Evolutionary conservation across 2,329 filamentous ascomycete species (phyloP), one percentile per base, ranked within the genome.

Genomic region (Paecilomyces niveus): DNA sequence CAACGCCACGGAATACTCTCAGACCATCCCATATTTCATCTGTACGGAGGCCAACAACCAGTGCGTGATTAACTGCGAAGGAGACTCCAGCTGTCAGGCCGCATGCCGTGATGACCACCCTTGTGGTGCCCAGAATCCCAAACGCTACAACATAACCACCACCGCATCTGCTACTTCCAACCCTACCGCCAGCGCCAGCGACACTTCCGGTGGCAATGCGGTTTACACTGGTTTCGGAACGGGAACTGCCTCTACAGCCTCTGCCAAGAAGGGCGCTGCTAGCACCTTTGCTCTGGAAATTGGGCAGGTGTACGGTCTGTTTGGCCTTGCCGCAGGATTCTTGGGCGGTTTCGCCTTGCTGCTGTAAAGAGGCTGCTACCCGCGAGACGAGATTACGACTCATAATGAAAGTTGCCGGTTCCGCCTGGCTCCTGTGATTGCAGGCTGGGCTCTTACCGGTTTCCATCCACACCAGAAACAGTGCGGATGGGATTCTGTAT

Each of bases 21-120:
- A 83, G 65, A 87, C 85, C 13, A 77, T 87, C 55, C 83, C 85
- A 18, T 87, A 82, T 76, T 86, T 78, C 73, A 77, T 83, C 70
- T 87, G 85, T 75, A 80, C 78, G 9, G 77, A 84, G 62, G 77
- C 75, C 72, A 82, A 81, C 69, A 82, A 77, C 67, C 75, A 84
- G 62, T 85, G 83, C 64, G 82, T 84, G 24, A 65, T 62, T 11
- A 73, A 72, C 64, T 87, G 85, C 62, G 58, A 59, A 66, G 72
- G 69, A 18, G 64, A 83, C 67, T 78, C 78, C 58, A 65, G 67
- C 50, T 87, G 84, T 70, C 75, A 80, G 50, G 69, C 72, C 57
- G 65, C 71, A 35, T 87, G 84, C 72, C 78, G 81, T 29, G 65
- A 74, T 22, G 67, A 83, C 53, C 76, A 86, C 67, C 84, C 83